These are phyloP conservation scores for Lyophyllum shimeji DNA, from an alignment of 768 basidiomycete species.

Conservation along the genomic window DNA sequence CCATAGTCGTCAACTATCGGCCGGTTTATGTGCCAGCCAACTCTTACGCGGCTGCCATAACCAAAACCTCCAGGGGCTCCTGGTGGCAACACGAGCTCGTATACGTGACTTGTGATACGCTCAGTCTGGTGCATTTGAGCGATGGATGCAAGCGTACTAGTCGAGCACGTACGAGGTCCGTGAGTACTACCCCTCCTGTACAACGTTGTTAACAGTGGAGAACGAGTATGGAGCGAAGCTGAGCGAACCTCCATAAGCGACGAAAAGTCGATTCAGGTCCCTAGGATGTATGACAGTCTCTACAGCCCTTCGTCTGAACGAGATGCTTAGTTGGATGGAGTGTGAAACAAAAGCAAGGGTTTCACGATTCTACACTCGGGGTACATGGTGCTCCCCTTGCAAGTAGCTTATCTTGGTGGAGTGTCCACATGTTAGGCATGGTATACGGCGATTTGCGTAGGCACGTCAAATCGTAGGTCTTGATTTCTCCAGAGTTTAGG, in stretches of 20 bases:
- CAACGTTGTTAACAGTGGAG: neutral
- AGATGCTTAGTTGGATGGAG: neutral
- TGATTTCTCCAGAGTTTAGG: slow-evolving; percentile 55
- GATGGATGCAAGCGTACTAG: neutral
- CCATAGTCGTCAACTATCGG: neutral
- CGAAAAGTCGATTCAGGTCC: slow-evolving; percentile 67
- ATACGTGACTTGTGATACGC: slow-evolving; percentile 55
- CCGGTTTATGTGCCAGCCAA: neutral
- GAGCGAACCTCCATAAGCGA: slow-evolving; percentile 71
- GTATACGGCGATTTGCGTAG: slow-evolving; percentile 63
- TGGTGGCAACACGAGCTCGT: slow-evolving; percentile 70
- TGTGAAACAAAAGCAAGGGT: neutral
- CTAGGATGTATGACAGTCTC: slow-evolving; percentile 71
- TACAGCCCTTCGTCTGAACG: slow-evolving; percentile 46
- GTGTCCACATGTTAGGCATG: slow-evolving; percentile 75
- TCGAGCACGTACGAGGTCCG: slow-evolving; percentile 48
- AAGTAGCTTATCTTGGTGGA: slow-evolving; percentile 60
- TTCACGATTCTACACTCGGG: slow-evolving; percentile 33
- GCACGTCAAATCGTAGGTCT: slow-evolving; percentile 76
- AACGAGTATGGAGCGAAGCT: neutral
- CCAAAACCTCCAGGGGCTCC: slow-evolving; percentile 81
- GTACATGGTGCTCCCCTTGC: slow-evolving; percentile 39
- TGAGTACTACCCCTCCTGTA: slow-evolving; percentile 60
- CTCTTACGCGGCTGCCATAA: slow-evolving; percentile 52
- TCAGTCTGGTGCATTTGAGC: slow-evolving; percentile 35